Evolutionary conservation across 1,139 yeast species (phyloP), one percentile per base, ranked within the genome.

Genomic region (Suhomyces yuchorum): DNA sequence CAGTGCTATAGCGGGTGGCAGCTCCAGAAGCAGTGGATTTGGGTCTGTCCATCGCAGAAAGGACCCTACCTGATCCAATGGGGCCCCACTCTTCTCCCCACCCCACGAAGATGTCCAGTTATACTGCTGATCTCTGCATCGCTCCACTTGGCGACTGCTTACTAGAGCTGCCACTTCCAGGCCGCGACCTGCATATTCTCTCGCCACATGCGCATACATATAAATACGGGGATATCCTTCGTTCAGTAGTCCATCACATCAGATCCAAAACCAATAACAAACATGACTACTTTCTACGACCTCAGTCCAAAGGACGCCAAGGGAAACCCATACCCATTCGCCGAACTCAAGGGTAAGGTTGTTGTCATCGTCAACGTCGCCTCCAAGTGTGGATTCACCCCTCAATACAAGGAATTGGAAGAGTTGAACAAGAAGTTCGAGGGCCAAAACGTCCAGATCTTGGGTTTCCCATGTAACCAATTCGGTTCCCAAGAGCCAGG

Each of bases 281-380:
- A 8, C 37, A 73, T 73, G 78, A 65, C 74, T 34, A 47, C 57
- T 20, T 74, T 75, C 55, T 73, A 75, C 68, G 73, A 70, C 20
- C 74, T 75, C 56, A 49, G 65, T 20, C 78, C 80, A 36, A 55
- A 56, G 38, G 76, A 75, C 55, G 61, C 65, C 49, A 68, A 68
- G 47, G 71, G 60, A 37, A 49, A 56, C 24, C 51, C 54, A 4
- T 63, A 37, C 68, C 80, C 87, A 39, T 87, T 93, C 64, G 61
- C 71, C 37, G 77, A 86, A 56, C 73, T 91, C 52, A 80, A 89
- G 67, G 97, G 97, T 39, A 90, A 93, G 67, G 97, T 89, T 43
- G 97, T 93, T 18, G 70, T 93, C 43, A 80, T 93, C 56, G 96
- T 93, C 57, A 93, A 93, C 67, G 98, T 97, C 36, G 93, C 97